Evolutionary conservation across 2,329 filamentous ascomycete genomes (phyloP).

Genomic region (Spiromastix sp.): DNA sequence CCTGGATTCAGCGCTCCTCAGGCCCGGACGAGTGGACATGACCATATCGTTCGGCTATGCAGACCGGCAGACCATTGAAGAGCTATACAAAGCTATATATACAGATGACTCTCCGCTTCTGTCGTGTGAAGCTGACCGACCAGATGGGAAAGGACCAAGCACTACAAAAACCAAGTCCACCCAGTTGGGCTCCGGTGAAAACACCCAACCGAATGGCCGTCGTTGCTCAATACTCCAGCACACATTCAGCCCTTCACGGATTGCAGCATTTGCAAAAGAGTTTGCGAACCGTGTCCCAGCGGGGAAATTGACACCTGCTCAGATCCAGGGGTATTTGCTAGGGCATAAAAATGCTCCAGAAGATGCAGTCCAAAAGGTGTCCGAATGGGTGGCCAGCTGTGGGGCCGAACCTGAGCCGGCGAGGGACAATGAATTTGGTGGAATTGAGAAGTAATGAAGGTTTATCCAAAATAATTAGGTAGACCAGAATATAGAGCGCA

Average conservation of each 20-base stretch:
- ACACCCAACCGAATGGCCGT: not conserved
- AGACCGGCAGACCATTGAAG: slow-evolving; percentile 23
- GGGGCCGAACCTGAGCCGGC: too few species aligned
- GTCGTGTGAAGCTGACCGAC: not conserved
- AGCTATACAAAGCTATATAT: slow-evolving; percentile 32
- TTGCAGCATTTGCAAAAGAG: slow-evolving; percentile 17
- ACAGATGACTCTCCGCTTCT: slow-evolving; percentile 4
- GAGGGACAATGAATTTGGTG: too few species aligned
- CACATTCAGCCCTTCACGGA: slow-evolving; percentile 7
- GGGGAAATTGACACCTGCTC: slow-evolving; percentile 28
- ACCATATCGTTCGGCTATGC: slow-evolving; percentile 47
- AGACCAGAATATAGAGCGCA: too few species aligned
- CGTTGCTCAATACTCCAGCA: not conserved
- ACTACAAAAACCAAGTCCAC: not conserved
- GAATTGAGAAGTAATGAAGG: too few species aligned
- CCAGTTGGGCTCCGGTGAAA: slow-evolving; percentile 4
- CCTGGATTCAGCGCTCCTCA: slow-evolving; percentile 53
- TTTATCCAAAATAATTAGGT: too few species aligned
- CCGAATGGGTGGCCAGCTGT: slow-evolving; percentile 4
- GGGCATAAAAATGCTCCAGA: not conserved
- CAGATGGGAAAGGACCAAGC: too few species aligned
- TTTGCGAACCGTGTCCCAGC: slow-evolving; percentile 24
- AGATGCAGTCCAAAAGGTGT: slow-evolving; percentile 1
- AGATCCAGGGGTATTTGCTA: slow-evolving; percentile 32
- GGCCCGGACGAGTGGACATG: slow-evolving; percentile 58